Evolutionary conservation across 2,329 filamentous ascomycete genomes (phyloP).

Genomic region (Cladophialophora psammophila): DNA sequence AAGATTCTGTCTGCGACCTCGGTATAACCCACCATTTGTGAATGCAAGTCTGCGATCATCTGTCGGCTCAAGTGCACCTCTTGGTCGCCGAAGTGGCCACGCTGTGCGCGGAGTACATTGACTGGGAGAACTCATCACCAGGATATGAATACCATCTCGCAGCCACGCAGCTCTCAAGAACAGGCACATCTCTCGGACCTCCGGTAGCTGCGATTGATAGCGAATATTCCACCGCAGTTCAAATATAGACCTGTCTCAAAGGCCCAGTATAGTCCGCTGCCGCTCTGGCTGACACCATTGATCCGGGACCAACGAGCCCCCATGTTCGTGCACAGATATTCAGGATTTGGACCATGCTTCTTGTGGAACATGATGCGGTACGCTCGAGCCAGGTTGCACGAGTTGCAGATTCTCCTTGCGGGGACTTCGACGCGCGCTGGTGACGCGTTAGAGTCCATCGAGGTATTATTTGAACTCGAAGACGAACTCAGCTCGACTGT

Average conservation of each 20-base stretch:
- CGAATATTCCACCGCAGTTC: background rate
- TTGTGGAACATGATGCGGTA: constrained; percentile 2
- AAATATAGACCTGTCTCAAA: background rate
- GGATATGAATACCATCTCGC: background rate
- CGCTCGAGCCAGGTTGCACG: background rate
- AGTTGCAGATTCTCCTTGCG: background rate
- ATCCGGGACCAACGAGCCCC: background rate
- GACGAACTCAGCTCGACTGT: constrained; percentile 4
- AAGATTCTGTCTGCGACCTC: background rate
- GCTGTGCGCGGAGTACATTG: background rate
- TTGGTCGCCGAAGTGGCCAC: background rate
- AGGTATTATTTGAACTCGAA: background rate
- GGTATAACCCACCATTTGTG: background rate
- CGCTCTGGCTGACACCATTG: background rate
- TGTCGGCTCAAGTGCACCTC: background rate
- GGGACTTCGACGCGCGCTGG: background rate
- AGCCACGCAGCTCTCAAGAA: background rate
- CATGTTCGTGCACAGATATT: background rate
- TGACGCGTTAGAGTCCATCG: background rate
- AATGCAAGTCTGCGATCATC: background rate
- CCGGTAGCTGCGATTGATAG: background rate
- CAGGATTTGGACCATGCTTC: background rate
- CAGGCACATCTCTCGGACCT: background rate
- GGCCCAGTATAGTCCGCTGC: background rate
- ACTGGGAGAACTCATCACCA: too few relatives aligned